These are phyloP conservation scores for Fennellomyces sp. DNA, from an alignment of 371 early-diverging fungal genomes.

Conservation along the genomic window DNA sequence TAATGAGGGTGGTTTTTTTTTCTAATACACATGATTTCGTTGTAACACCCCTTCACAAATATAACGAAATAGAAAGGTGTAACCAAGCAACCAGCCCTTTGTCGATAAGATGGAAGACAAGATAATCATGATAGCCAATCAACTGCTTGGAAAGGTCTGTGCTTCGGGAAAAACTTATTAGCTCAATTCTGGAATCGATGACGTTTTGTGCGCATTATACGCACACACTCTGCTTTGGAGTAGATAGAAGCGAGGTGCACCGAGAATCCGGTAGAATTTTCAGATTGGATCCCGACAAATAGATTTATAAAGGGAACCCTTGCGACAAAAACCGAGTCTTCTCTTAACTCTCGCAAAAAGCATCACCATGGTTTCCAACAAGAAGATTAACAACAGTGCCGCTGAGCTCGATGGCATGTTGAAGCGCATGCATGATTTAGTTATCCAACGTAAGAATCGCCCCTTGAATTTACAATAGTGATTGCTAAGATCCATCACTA, in stretches of 20 bases:
- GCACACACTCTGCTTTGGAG: not conserved
- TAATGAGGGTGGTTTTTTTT: too few relatives aligned
- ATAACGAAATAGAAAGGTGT: too few relatives aligned
- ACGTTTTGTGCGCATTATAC: not conserved
- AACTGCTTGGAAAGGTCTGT: not conserved
- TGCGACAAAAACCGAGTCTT: not conserved
- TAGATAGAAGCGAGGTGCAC: too few relatives aligned
- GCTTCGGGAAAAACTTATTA: not conserved
- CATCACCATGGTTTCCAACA: conserved; percentile 24
- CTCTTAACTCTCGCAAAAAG: not conserved
- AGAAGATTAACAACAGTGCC: conserved; percentile 24
- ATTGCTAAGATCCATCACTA: not conserved
- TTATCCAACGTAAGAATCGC: conserved; percentile 31
- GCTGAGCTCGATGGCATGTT: conserved; percentile 42
- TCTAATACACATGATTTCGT: too few relatives aligned
- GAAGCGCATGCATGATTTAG: conserved; percentile 30
- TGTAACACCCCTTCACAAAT: too few relatives aligned
- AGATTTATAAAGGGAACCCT: not conserved
- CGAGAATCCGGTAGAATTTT: conserved; percentile 3
- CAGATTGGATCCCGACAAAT: conserved; percentile 3
- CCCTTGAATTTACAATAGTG: not conserved
- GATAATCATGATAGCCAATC: not conserved
- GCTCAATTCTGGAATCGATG: conserved; percentile 3
- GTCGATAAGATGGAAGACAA: not conserved
- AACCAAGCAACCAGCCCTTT: too few relatives aligned